These are phyloP conservation scores for Pseudotsuga menziesii DNA, from an alignment of 75 land plant species.

Conservation along the genomic window DNA sequence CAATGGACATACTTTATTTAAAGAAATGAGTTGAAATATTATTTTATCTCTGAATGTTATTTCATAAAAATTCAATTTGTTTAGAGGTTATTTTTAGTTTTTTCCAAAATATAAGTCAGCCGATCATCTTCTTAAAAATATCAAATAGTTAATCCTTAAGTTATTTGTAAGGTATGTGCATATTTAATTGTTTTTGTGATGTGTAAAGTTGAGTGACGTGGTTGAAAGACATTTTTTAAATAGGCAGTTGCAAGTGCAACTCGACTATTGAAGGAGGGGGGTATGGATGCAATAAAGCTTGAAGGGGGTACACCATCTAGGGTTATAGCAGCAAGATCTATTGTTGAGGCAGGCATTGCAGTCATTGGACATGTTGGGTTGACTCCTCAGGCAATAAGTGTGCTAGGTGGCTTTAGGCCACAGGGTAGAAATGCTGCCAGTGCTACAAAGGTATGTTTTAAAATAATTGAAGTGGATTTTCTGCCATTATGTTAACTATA, in stretches of 20 bases:
- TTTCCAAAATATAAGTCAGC: no score
- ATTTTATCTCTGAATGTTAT: no score
- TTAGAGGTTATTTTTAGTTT: not conserved
- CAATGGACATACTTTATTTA: not conserved
- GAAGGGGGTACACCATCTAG: slow-evolving; percentile 92
- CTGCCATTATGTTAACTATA: not conserved
- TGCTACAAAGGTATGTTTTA: slow-evolving; percentile 63
- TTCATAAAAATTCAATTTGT: not conserved
- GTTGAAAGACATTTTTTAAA: not conserved
- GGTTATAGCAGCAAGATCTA: slow-evolving; percentile 80
- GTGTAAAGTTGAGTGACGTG: no score
- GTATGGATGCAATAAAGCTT: slow-evolving; percentile 93
- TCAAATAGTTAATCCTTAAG: no score
- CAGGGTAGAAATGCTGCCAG: slow-evolving; percentile 81
- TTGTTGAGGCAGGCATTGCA: slow-evolving; percentile 95
- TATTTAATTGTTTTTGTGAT: no score
- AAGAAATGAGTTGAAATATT: no score
- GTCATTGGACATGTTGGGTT: slow-evolving; percentile 99
- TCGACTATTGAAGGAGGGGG: slow-evolving; percentile 85
- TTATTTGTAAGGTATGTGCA: no score
- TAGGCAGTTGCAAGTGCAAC: slow-evolving; percentile 89
- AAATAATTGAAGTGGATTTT: not conserved
- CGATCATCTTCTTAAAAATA: no score
- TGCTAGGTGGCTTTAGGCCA: slow-evolving; percentile 94
- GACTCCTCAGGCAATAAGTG: slow-evolving; percentile 98